Evolutionary conservation across 116 monocot species (phyloP).

Genomic region (Dioscorea cayenensis): DNA sequence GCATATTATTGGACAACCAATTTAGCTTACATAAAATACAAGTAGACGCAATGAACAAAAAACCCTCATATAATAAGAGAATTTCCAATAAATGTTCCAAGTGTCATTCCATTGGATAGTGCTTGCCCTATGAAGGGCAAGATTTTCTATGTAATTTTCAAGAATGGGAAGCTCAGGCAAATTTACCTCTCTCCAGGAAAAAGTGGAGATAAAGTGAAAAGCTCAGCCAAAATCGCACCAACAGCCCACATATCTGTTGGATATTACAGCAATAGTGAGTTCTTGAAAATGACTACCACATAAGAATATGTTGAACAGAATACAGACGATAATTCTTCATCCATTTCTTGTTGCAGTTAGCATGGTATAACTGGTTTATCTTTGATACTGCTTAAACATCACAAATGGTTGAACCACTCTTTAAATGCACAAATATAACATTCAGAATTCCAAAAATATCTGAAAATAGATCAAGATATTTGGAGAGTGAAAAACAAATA

Average conservation of each 20-base stretch:
- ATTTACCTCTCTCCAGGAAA: conserved; percentile 87
- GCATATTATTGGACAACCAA: not conserved
- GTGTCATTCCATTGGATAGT: not conserved
- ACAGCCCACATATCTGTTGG: conserved; percentile 84
- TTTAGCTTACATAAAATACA: not conserved
- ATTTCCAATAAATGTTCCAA: not conserved
- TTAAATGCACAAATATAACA: too few species aligned
- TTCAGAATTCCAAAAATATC: not conserved
- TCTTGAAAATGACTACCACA: not conserved
- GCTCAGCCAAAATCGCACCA: conserved; percentile 89
- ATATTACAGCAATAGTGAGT: not conserved
- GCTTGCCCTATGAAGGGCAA: not conserved
- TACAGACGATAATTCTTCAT: too few species aligned
- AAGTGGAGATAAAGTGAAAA: conserved; percentile 68
- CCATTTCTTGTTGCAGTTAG: too few species aligned
- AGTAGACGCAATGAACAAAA: not conserved
- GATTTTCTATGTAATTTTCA: not conserved
- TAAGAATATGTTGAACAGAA: not conserved
- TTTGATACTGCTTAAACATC: too few species aligned
- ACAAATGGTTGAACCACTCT: too few species aligned
- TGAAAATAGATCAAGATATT: not conserved
- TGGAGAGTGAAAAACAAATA: not conserved
- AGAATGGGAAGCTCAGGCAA: not conserved
- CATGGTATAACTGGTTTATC: too few species aligned
- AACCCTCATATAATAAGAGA: not conserved